Conservation (phyloP, 768 basidiomycete species). For the Cubamyces sp. region DNA sequence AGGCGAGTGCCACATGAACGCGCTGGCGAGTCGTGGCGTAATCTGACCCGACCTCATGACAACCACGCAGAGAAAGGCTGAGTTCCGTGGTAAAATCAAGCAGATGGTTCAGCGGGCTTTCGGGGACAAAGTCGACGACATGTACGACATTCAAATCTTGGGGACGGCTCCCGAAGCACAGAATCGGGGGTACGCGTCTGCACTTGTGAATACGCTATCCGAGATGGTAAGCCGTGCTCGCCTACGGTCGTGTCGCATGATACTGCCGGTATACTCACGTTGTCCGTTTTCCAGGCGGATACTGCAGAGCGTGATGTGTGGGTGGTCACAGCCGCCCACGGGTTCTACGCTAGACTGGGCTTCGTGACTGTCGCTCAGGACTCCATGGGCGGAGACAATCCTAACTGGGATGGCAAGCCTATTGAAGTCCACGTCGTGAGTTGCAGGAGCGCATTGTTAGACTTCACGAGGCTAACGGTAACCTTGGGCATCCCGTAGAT, state of each 20-base stretch:
- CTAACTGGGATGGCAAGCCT: slow-evolving; percentile 23
- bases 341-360: slow-evolving; percentile 25
- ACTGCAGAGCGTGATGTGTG: slow-evolving; percentile 11
- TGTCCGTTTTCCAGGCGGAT: slow-evolving; percentile 18
- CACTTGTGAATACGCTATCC: slow-evolving; percentile 15
- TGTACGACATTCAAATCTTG: slow-evolving; percentile 20
- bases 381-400: slow-evolving; percentile 18
- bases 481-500: not conserved
- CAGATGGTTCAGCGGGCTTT: not conserved
- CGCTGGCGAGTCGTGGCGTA: too few relatives aligned
- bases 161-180: slow-evolving; percentile 18
- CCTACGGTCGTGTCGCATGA: too few relatives aligned
- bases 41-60: not conserved
- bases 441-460: not conserved
- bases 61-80: not conserved
- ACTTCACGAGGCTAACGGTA: not conserved
- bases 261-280: too few relatives aligned
- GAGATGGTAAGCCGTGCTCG: slow-evolving; percentile 12
- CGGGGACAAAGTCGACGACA: not conserved
- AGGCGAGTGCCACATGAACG: not conserved
- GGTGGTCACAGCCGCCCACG: slow-evolving; percentile 20
- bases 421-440: slow-evolving; percentile 24
- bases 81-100: not conserved
- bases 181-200: slow-evolving; percentile 24
- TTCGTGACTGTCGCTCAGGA: slow-evolving; percentile 9